These are phyloP conservation scores for Chaetomiaceae sp. DNA, from an alignment of 2,329 filamentous ascomycete species.

Conservation along the genomic window DNA sequence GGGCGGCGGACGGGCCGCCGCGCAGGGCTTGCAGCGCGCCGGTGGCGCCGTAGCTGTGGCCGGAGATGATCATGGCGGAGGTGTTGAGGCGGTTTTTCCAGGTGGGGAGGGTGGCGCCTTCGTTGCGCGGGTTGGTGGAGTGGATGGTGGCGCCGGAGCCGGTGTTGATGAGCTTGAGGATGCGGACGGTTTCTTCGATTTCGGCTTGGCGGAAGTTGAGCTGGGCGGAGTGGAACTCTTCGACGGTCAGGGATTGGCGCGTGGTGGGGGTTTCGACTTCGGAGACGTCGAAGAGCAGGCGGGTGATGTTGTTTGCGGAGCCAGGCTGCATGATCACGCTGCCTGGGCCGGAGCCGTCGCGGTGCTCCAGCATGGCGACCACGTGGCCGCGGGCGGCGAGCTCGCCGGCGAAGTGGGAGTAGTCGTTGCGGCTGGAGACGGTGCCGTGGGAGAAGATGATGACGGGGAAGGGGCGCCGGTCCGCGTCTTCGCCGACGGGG, in stretches of 20 bases:
- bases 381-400: conserved; percentile 44
- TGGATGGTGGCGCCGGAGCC: conserved; percentile 33
- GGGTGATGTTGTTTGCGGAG: conserved; percentile 27
- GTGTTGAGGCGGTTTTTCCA: conserved; percentile 52
- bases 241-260: conserved; percentile 22
- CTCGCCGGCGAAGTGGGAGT: conserved; percentile 45
- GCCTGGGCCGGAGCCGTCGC: conserved; percentile 46
- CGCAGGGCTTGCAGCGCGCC: conserved; percentile 56
- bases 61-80: conserved; percentile 49
- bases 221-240: conserved; percentile 40
- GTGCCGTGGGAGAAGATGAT: conserved; percentile 49
- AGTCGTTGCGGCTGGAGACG: conserved; percentile 44
- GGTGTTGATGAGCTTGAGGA: conserved; percentile 37
- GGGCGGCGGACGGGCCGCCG: conserved; percentile 35
- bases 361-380: conserved; percentile 46
- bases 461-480: conserved; percentile 33
- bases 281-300: conserved; percentile 32
- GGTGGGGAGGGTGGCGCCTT: conserved; percentile 39
- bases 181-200: conserved; percentile 38
- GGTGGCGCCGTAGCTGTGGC: conserved; percentile 62
- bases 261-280: conserved; percentile 33
- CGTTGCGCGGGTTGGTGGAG: conserved; percentile 39
- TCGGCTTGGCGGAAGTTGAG: conserved; percentile 46
- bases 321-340: conserved; percentile 35
- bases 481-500: conserved; percentile 10